Base-by-base conservation (phyloP, 345 rosid genomes). In the Hirschfeldia incana region DNA sequence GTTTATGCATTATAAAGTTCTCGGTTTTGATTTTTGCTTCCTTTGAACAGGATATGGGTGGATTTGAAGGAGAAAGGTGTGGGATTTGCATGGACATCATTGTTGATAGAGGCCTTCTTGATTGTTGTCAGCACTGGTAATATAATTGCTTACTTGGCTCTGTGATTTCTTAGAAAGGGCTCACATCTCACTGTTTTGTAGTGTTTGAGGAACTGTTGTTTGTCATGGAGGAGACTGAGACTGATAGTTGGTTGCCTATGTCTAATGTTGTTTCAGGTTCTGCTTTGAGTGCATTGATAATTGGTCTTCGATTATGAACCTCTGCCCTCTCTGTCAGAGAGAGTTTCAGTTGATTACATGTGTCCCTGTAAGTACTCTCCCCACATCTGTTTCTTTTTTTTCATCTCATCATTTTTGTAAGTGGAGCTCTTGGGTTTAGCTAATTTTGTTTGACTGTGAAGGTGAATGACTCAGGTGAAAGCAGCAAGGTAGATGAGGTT, bases 21-120 rank as follows among this genome's bases (percentile, higher is more conserved):
- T 66, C 15, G 1, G 46, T 51, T 79, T 29, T 53, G 70, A 10
- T 57, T 76, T 42, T 29, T 29, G n/a, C n/a, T n/a, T n/a, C n/a
- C n/a, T n/a, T 29, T 29, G 3, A 65, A 77, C 89, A 95, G 98
- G 97, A 88, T 63, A 34, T 78, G 86, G 70, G 79, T 59, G 76
- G 71, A 70, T 67, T 84, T 66, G 98, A 89, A 78, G 96, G 93
- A 9, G 98, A 90, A 71, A 88, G 92, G 78, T 95, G 99, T 84
- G 99, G 99, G 83, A 90, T 95, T 75, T 95, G 99, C 82, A 95
- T 93, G 99, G 98, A 95, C 83, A 74, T 91, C n/a, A 79, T 93
- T n/a, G 69, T 93, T 61, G 99, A 95, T 82, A 84, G 99, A 76
- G 99, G 99, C 5, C 87, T 95, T 82, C 90, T 93, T 73, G 99